Evolutionary conservation across 495 filamentous ascomycete species (phyloP).

Genomic region (Chlorociboria aeruginascens): DNA sequence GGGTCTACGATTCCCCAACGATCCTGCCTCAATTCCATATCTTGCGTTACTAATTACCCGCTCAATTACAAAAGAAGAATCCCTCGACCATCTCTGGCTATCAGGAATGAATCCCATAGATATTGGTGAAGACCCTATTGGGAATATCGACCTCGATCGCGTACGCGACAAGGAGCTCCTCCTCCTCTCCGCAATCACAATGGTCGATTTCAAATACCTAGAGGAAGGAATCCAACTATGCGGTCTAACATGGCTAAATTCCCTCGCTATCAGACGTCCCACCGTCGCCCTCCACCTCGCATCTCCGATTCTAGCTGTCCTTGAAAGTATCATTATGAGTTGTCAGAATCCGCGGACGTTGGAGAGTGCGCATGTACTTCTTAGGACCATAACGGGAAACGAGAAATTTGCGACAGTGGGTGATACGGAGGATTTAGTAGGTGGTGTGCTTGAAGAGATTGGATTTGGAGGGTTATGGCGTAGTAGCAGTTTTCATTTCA

Average conservation of each 20-base stretch:
- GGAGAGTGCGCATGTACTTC: slow-evolving; percentile 36
- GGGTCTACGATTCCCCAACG: slow-evolving; percentile 13
- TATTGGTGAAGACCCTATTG: slow-evolving; percentile 23
- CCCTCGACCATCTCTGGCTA: slow-evolving; percentile 39
- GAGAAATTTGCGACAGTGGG: slow-evolving; percentile 29
- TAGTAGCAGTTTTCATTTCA: neutral
- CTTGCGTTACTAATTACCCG: slow-evolving; percentile 37
- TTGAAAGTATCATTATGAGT: slow-evolving; percentile 42
- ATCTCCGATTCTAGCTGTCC: slow-evolving; percentile 32
- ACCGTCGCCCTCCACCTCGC: slow-evolving; percentile 33
- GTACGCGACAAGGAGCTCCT: slow-evolving; percentile 44
- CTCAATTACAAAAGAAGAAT: slow-evolving; percentile 31
- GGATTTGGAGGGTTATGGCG: slow-evolving; percentile 46
- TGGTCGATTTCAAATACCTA: slow-evolving; percentile 44
- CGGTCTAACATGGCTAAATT: slow-evolving; percentile 38
- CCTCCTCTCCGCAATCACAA: slow-evolving; percentile 40
- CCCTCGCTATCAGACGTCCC: slow-evolving; percentile 33
- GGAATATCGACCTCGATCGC: slow-evolving; percentile 27
- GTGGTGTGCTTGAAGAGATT: slow-evolving; percentile 38
- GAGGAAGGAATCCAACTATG: slow-evolving; percentile 42
- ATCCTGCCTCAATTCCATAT: slow-evolving; percentile 35
- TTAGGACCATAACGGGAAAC: slow-evolving; percentile 37
- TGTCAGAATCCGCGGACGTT: slow-evolving; percentile 39
- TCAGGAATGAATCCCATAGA: slow-evolving; percentile 20
- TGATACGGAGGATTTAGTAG: slow-evolving; percentile 25